Percentiles rank a stretch among this genome's conserved stretches.
Evolutionary conservation across 2,329 filamentous ascomycete species (phyloP).

Genomic region (Aspergillus proliferans): DNA sequence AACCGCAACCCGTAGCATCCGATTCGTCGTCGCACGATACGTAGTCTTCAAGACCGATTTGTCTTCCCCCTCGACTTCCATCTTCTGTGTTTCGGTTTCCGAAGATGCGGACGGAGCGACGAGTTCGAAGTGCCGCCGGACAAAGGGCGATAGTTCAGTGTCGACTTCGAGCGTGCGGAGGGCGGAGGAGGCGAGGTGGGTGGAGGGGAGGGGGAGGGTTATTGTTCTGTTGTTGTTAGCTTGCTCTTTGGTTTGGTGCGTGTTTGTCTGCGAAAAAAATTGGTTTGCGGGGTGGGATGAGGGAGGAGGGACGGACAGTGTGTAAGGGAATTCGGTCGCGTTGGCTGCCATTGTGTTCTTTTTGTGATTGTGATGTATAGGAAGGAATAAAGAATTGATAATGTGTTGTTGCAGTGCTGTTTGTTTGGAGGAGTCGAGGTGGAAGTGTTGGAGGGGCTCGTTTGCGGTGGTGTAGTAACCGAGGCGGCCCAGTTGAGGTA

Average conservation of each 20-base stretch:
- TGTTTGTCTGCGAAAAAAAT: neutral
- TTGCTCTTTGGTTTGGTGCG: slow-evolving; percentile 4
- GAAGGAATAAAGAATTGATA: no score
- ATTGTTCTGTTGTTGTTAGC: slow-evolving; percentile 52
- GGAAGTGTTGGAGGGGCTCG: no score
- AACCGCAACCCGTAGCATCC: slow-evolving; percentile 92
- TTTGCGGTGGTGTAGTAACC: no score
- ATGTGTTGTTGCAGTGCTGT: no score
- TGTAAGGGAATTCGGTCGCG: slow-evolving; percentile 32
- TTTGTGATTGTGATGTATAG: no score
- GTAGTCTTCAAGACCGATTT: slow-evolving; percentile 61
- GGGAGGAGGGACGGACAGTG: slow-evolving; percentile 24
- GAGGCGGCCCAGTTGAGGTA: no score
- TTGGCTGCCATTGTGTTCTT: slow-evolving; percentile 14
- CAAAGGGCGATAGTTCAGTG: slow-evolving; percentile 78
- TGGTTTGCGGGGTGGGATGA: slow-evolving; percentile 4
- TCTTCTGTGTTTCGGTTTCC: slow-evolving; percentile 3
- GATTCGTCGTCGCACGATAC: slow-evolving; percentile 85
- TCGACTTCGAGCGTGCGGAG: slow-evolving; percentile 75
- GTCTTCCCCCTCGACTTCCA: slow-evolving; percentile 19
- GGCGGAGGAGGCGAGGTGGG: slow-evolving; percentile 70
- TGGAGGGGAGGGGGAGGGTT: slow-evolving; percentile 72
- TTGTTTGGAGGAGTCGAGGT: no score
- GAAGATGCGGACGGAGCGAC: slow-evolving; percentile 21
- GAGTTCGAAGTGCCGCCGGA: slow-evolving; percentile 64